A percentile compares a stretch with the other conserved stretches of the same genome.
These are phyloP conservation scores for Cucurbita maxima DNA, from an alignment of 306 rosid species.

Conservation along the genomic window DNA sequence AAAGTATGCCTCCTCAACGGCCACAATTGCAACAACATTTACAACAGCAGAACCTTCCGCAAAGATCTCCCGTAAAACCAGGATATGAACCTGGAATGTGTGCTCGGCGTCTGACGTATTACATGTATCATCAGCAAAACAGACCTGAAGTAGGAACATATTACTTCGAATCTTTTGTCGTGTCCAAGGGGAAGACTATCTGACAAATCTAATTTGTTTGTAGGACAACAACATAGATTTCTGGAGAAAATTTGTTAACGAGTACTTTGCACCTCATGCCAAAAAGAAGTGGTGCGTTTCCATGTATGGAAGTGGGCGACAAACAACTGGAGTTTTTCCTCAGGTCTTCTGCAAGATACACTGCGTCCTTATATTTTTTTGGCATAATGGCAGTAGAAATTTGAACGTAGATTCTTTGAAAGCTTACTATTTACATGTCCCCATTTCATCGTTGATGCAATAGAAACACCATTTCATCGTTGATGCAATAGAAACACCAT, in stretches of 20 bases:
- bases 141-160: slow-evolving; percentile 66
- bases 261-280: slow-evolving; percentile 88
- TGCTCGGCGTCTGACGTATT: slow-evolving; percentile 82
- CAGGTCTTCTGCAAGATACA: slow-evolving; percentile 45
- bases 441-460: slow-evolving; percentile 6
- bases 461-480: slow-evolving; percentile 8
- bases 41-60: slow-evolving; percentile 61
- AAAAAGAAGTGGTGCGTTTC: slow-evolving; percentile 99
- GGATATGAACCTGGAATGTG: slow-evolving; percentile 95
- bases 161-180: background rate
- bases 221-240: slow-evolving; percentile 90
- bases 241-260: slow-evolving; percentile 96
- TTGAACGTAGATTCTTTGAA: too few species aligned
- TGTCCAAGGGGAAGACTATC: slow-evolving; percentile 1
- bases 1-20: slow-evolving; percentile 79
- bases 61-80: slow-evolving; percentile 69
- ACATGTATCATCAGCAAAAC: slow-evolving; percentile 91
- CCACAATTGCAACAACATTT: slow-evolving; percentile 70
- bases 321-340: slow-evolving; percentile 91
- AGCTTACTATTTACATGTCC: background rate
- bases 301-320: slow-evolving; percentile 89
- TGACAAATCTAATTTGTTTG: slow-evolving; percentile 16
- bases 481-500: slow-evolving; percentile 8
- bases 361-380: slow-evolving; percentile 12
- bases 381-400: slow-evolving; percentile 1